Evolutionary conservation across 169 alveolate species (phyloP).

Genomic region (Cryptosporidium bovis): DNA sequence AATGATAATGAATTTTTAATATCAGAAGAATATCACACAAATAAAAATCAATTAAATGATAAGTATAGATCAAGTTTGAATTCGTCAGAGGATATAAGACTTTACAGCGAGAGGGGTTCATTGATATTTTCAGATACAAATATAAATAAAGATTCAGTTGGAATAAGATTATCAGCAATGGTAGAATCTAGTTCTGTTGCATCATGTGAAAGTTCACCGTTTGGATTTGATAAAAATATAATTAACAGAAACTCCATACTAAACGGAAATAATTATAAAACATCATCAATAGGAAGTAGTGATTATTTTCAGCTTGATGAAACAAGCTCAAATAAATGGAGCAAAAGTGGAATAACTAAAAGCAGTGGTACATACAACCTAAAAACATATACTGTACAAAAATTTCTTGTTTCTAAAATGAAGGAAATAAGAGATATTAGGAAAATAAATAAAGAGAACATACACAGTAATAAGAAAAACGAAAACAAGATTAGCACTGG

Average conservation of each 20-base stretch:
- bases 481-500: background rate
- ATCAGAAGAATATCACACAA: background rate
- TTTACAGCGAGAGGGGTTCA: conserved; percentile 43
- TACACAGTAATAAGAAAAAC: background rate
- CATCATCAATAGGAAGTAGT: conserved; percentile 13
- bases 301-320: conserved; percentile 20
- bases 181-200: background rate
- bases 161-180: conserved; percentile 51
- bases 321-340: conserved; percentile 38
- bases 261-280: background rate
- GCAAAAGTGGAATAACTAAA: conserved; percentile 50
- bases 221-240: conserved; percentile 13
- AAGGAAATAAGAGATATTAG: conserved; percentile 31
- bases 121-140: conserved; percentile 12
- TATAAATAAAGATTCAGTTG: conserved; percentile 1
- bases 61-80: conserved; percentile 10
- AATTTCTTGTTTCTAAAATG: conserved; percentile 30
- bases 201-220: conserved; percentile 46
- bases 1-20: background rate
- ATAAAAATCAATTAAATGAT: background rate
- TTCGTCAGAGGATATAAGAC: conserved; percentile 25
- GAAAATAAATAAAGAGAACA: conserved; percentile 25
- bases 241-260: background rate
- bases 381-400: conserved; percentile 60
- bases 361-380: conserved; percentile 63